Base-by-base conservation (phyloP, 306 rosid genomes). In the Gleditsia sinensis region DNA sequence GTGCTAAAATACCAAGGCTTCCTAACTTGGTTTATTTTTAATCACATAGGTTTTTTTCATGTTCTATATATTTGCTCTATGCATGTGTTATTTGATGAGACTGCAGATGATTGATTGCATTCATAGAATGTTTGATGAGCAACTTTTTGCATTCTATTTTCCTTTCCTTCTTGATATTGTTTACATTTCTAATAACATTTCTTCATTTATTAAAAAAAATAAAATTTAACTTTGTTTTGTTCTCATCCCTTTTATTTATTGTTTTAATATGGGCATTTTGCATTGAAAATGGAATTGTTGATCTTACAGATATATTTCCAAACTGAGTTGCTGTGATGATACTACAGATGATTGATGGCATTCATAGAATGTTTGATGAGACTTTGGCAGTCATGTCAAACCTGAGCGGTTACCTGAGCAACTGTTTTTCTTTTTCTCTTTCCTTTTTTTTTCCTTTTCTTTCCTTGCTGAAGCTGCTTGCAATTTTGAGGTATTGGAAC, bases 381-480 rank as follows among this genome's bases (percentile, higher is more conserved):
- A 61, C 67, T 75, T 78, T 57, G 81, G 68, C 81, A 78, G 33
- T 56, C 58, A 37, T 78, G 83, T 62, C 74, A 74, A 79, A 67
- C 17, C 86, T 80, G 84, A 80, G 84, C 74, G 80, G 87, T 80
- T 83, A 83, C 34, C 82, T 81, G 80, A 80, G 75, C 85, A 80
- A 73, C 78, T 43, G 42, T 12, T 50, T 6, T 28, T 1, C 37
- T 40, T 39, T 7, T 43, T 27, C 1, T 21, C 20, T 34, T 28
- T 3, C 6, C 4, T 32, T 6, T 2, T 33, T 23, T 10, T 0
- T 13, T 14, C 14, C 8, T 1, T n/a, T n/a, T n/a, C n/a, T n/a
- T n/a, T n/a, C n/a, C n/a, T n/a, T n/a, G n/a, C n/a, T 54, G 24
- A 16, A 17, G 4, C 24, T 46, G 28, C 28, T 20, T 0, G 1